Base-by-base conservation (phyloP, 2,329 filamentous ascomycete genomes). In the Fusarium compactum region DNA sequence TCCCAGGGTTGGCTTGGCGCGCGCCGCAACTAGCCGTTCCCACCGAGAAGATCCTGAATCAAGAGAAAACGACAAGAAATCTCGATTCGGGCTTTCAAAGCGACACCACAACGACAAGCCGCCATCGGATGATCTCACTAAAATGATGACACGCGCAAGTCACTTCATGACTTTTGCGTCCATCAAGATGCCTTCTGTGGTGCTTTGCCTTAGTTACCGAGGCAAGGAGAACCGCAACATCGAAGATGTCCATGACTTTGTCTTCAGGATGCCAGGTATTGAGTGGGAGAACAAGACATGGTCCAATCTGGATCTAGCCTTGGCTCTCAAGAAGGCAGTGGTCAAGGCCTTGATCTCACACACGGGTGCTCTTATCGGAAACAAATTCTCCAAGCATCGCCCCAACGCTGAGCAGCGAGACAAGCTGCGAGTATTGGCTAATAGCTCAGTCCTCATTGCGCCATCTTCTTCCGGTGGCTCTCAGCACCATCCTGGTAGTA, bases 231-330 rank as follows among this genome's bases (percentile, higher is more conserved):
- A 97, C 71, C 93, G 95, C 77, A 99, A 98, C 76, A 87, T 99
- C 61, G 94, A 98, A 82, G 97, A 99, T 80, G 92, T 99, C 18
- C 95, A 99, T 81, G 92, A 98, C 77, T 97, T 99, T 73, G 96
- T 99, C 51, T 99, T 99, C 87, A 91, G 94, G 34, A 89, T 99
- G 82, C 96, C 96, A 6, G 92, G 92, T 4, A 90, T 99, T 48
- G 96, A 99, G 79, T 98, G 97, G 83, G 90, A 94, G 69, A 99
- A 99, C 85, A 99, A 99, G 85, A 98, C 95, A 11, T 99, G 96
- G 96, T 98, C 94, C 9, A 99, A 98, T 78, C 87, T 99, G 9
- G 96, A 99, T 76, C 88, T 99, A 12, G 95, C 95, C 1, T 85
- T 98, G 50, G 92, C 94, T 16, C 86, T 99, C 57, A 98, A 99